Conservation (phyloP, 192 early-diverging fungal species). For the Podila minutissima region DNA sequence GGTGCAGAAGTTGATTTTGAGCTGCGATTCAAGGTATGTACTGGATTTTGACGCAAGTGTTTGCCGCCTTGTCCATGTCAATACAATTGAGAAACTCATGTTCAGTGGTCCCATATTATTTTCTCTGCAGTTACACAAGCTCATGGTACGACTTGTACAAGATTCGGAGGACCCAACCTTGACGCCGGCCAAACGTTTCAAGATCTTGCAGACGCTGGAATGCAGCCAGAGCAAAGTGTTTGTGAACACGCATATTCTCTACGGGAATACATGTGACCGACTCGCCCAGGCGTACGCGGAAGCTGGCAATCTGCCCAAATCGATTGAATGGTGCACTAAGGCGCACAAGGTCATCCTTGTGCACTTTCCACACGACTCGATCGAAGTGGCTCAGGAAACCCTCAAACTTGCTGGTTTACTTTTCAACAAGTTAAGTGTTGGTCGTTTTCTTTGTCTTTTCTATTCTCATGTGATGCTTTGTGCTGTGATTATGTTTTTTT, state of each 20-base stretch:
- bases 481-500: neutral
- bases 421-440: conserved; percentile 36
- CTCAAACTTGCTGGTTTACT: conserved; percentile 44
- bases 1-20: conserved; percentile 18
- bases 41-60: neutral
- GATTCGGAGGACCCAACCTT: conserved; percentile 23
- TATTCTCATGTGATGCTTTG: neutral
- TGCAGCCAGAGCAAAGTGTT: conserved; percentile 20
- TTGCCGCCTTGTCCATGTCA: neutral
- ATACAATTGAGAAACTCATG: neutral
- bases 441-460: neutral
- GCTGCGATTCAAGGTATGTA: conserved; percentile 12
- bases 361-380: conserved; percentile 46
- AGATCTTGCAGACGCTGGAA: conserved; percentile 26
- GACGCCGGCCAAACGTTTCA: conserved; percentile 1
- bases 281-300: conserved; percentile 37
- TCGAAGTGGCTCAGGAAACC: conserved; percentile 46
- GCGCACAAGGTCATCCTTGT: conserved; percentile 42
- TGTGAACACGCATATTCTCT: conserved; percentile 31
- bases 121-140: conserved; percentile 12
- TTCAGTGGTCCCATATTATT: neutral
- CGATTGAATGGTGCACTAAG: conserved; percentile 44
- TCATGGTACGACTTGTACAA: conserved; percentile 21
- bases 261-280: conserved; percentile 46
- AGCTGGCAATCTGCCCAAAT: conserved; percentile 19